Percentiles rank a stretch among this genome's conserved stretches.
Conservation (phyloP, 2,329 filamentous ascomycete genomes). For the Colletotrichum chlorophyti region DNA sequence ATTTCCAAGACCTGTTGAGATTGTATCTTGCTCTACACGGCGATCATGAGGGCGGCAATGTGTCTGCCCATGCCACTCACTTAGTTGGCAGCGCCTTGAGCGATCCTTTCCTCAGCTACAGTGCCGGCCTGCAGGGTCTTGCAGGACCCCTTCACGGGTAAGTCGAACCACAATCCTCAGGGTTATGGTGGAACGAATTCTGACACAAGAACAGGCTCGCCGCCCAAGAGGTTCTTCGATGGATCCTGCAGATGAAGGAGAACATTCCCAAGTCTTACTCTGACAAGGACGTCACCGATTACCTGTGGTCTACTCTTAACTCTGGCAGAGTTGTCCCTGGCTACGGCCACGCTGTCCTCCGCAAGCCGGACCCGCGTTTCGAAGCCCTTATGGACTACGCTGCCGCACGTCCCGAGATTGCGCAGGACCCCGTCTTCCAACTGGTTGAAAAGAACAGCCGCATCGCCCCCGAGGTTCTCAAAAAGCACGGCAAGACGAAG, state of each 20-base stretch:
- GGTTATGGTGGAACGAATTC: background rate
- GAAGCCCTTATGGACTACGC: constrained; percentile 97
- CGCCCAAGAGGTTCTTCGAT: constrained; percentile 95
- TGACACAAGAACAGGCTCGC: constrained; percentile 66
- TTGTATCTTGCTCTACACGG: constrained; percentile 96
- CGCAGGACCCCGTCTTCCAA: constrained; percentile 87
- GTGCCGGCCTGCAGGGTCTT: constrained; percentile 91
- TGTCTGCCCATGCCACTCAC: constrained; percentile 94
- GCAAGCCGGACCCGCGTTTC: constrained; percentile 96
- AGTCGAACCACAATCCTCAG: background rate
- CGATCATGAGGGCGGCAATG: constrained; percentile 97
- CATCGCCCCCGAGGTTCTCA: constrained; percentile 88
- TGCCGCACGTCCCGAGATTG: constrained; percentile 81
- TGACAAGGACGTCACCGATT: constrained; percentile 83
- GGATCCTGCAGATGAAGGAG: constrained; percentile 96
- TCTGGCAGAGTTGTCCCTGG: constrained; percentile 93
- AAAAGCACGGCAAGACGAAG: constrained; percentile 97
- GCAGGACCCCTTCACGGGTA: constrained; percentile 73
- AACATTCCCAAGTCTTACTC: constrained; percentile 79
- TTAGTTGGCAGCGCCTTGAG: constrained; percentile 93
- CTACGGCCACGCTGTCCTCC: constrained; percentile 93
- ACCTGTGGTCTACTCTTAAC: constrained; percentile 92
- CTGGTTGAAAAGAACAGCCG: constrained; percentile 93
- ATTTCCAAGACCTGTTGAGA: constrained; percentile 93
- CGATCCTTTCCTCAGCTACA: constrained; percentile 95